Evolutionary conservation across 768 basidiomycete species (phyloP), one percentile per base, ranked within the genome.

Genomic region (Lactarius indigo): DNA sequence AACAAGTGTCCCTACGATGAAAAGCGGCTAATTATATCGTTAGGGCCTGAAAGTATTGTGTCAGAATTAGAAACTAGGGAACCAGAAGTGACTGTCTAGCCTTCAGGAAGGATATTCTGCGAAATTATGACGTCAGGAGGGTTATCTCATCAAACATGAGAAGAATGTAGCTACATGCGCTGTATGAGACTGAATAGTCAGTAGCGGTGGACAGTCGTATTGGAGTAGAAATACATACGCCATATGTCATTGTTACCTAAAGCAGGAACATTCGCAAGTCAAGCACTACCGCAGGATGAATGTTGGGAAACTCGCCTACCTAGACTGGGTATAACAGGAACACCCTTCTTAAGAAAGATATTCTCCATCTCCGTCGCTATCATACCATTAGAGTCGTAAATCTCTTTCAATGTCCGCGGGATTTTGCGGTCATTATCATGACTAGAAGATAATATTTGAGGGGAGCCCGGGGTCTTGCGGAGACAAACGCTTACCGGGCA

Each of bases 201-300:
- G 66, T 33, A 31, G 26, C n/a, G 41, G 50, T 15, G 12, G 20
- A 61, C 28, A 44, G 44, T 42, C 64, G 68, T 33, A 30, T 55
- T 15, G 57, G 64, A 15, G 41, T 57, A 66, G 18, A 30, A 57
- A 8, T 18, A 79, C 88, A 81, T 78, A 91, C 89, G 92, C 86
- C 91, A 94, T 58, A 96, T 83, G 79, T 96, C 94, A 76, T 96
- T 96, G 76, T 96, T 96, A 28, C 93, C 93, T 91, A 37, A 52
- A 58, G 47, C 58, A 31, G 37, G 26, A 35, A 59, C 58, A 63
- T 54, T 68, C 33, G 28, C 58, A 33, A 47, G 44, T 60, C 7
- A 39, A 37, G 37, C 28, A 33, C 23, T 23, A 39, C 9, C 26
- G 17, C 47, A 30, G 31, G 35, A 57, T 35, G 59, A 63, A 65